A percentile compares a stretch with the other conserved stretches of the same genome.
Conservation (phyloP, 495 filamentous ascomycete species). For the Aspergillus kassunensis region DNA sequence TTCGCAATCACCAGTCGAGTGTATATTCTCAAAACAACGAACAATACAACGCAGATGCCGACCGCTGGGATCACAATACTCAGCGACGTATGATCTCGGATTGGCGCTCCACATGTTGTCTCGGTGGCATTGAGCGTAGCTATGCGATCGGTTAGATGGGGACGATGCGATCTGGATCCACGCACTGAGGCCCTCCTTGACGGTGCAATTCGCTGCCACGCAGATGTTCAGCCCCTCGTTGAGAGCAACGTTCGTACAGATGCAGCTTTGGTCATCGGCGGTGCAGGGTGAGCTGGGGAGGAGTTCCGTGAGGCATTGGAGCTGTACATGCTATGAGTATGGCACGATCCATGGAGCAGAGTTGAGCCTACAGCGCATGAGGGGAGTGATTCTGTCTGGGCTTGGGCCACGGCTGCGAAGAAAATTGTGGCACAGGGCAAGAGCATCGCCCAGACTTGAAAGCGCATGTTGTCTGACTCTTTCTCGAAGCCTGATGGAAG, state of each 20-base stretch:
- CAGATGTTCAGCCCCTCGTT: constrained; percentile 13
- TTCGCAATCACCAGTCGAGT: not conserved
- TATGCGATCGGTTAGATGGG: not conserved
- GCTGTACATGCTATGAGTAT: not conserved
- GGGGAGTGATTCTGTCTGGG: not conserved
- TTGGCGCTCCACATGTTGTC: not conserved
- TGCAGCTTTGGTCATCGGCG: constrained; percentile 13
- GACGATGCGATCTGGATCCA: not conserved
- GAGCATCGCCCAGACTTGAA: not conserved
- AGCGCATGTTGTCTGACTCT: not conserved
- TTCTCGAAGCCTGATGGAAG: no score
- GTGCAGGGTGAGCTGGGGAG: constrained; percentile 5
- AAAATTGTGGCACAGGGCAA: not conserved
- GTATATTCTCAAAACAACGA: not conserved
- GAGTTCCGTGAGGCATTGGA: not conserved
- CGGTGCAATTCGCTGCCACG: constrained; percentile 14
- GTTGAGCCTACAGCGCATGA: not conserved
- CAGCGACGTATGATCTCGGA: not conserved
- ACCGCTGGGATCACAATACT: not conserved
- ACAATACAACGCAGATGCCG: not conserved
- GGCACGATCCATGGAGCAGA: not conserved
- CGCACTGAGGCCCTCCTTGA: constrained; percentile 17
- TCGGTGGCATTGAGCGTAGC: constrained; percentile 3
- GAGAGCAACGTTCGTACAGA: constrained; percentile 16
- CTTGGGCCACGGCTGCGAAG: not conserved